phyloP scores from a whole-genome alignment of 2,329 filamentous ascomycete species.

The Apiospora marii region DNA sequence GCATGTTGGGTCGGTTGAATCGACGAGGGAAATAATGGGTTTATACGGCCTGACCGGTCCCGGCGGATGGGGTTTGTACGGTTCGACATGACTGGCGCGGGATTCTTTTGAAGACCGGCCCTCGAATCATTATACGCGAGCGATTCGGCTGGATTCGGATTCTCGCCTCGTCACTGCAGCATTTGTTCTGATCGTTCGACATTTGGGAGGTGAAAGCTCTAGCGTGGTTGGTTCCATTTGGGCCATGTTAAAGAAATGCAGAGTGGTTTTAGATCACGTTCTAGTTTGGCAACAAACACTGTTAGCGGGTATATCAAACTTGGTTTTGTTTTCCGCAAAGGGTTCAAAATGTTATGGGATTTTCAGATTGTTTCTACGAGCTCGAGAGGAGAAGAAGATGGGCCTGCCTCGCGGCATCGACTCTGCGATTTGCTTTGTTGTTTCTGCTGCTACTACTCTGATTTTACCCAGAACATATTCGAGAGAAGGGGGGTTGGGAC shows the following conservation, averaged over 20 bases:
- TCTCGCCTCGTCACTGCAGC: slow-evolving; percentile 13
- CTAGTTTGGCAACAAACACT: slow-evolving; percentile 41
- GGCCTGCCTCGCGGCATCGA: slow-evolving; percentile 25
- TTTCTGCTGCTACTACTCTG: background rate
- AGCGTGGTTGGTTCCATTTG: slow-evolving; percentile 10
- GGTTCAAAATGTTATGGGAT: slow-evolving; percentile 19
- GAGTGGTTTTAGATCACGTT: slow-evolving; percentile 36
- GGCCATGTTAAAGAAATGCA: slow-evolving; percentile 25
- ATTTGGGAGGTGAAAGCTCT: slow-evolving; percentile 22
- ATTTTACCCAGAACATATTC: slow-evolving; percentile 10
- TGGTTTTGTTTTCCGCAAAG: slow-evolving; percentile 28
- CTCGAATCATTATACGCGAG: slow-evolving; percentile 15
- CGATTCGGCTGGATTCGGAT: slow-evolving; percentile 23
- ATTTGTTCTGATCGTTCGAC: slow-evolving; percentile 11
- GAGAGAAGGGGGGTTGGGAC: background rate
- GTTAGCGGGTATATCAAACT: slow-evolving; percentile 37
- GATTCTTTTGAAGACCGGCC: background rate
- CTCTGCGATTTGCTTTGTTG: slow-evolving; percentile 9
- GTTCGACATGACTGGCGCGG: background rate
- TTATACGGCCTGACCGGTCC: background rate
- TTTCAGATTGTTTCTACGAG: slow-evolving; percentile 17
- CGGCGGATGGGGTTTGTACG: background rate
- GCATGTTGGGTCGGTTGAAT: slow-evolving; percentile 62
- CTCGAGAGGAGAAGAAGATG: slow-evolving; percentile 19
- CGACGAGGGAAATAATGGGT: slow-evolving; percentile 37